These are phyloP conservation scores for Podila epigama DNA, from an alignment of 192 early-diverging fungal genomes.

Conservation along the genomic window DNA sequence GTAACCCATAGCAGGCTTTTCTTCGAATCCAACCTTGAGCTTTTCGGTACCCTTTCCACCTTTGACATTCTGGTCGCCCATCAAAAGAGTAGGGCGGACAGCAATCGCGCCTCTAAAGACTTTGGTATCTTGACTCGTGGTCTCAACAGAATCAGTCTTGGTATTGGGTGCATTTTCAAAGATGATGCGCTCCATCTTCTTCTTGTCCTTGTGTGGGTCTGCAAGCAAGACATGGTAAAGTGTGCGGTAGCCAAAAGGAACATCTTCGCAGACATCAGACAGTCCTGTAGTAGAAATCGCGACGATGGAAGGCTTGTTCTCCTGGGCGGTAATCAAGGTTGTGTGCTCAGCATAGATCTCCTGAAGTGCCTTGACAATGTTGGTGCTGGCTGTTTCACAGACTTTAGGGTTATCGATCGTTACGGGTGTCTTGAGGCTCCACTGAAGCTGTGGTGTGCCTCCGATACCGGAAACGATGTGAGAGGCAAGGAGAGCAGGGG, in stretches of 20 bases:
- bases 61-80: constrained; percentile 22
- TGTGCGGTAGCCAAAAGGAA: constrained; percentile 17
- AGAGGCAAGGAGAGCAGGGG: constrained; percentile 1
- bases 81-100: constrained; percentile 22
- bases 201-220: constrained; percentile 44
- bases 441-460: constrained; percentile 9
- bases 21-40: constrained; percentile 18
- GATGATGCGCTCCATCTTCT: constrained; percentile 24
- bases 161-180: not conserved
- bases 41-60: constrained; percentile 26
- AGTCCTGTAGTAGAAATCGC: constrained; percentile 34
- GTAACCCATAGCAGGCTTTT: constrained; percentile 25
- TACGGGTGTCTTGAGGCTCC: constrained; percentile 12
- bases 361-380: constrained; percentile 14
- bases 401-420: constrained; percentile 28
- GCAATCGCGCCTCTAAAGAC: constrained; percentile 22
- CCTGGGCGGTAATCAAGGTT: constrained; percentile 1
- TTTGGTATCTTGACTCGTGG: no score
- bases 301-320: constrained; percentile 29
- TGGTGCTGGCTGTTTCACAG: constrained; percentile 14
- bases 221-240: constrained; percentile 25
- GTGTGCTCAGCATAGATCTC: constrained; percentile 23
- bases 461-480: constrained; percentile 47
- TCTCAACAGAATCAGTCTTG: no score
- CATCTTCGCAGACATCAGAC: constrained; percentile 32